Percentiles rank a stretch among this genome's conserved stretches.
These are phyloP conservation scores for Xerocomellus intermedius DNA, from an alignment of 768 basidiomycete species.

Conservation along the genomic window DNA sequence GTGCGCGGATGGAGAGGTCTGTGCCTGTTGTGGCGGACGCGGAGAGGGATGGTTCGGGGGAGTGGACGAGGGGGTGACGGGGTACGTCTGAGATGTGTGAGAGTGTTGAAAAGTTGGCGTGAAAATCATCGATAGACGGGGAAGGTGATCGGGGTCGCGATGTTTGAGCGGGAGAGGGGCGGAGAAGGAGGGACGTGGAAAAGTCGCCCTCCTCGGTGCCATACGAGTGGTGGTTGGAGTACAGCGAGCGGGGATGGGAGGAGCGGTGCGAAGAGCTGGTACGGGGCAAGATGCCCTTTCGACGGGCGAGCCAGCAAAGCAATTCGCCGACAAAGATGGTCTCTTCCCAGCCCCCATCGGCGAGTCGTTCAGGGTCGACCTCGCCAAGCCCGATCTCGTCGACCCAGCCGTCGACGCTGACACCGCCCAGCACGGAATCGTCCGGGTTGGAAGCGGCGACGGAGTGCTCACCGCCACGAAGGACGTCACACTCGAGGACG, in stretches of 20 bases:
- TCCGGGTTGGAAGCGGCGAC: conserved; percentile 27
- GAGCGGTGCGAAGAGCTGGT: not conserved
- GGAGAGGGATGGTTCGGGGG: conserved; percentile 33
- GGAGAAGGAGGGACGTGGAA: conserved; percentile 27
- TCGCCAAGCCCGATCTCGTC: conserved; percentile 62
- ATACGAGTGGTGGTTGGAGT: conserved; percentile 20
- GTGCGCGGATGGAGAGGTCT: conserved; percentile 32
- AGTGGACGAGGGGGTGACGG: conserved; percentile 32
- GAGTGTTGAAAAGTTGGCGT: conserved; percentile 10
- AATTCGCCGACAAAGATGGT: conserved; percentile 63
- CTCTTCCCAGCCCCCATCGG: conserved; percentile 64
- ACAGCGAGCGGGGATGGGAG: conserved; percentile 15
- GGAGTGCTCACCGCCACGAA: conserved; percentile 41
- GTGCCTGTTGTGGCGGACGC: conserved; percentile 34
- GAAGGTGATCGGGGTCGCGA: not conserved
- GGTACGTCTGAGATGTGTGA: conserved; percentile 31
- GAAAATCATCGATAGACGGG: not conserved
- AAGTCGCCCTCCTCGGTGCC: conserved; percentile 23
- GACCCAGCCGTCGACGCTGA: conserved; percentile 32
- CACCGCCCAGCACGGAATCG: conserved; percentile 18
- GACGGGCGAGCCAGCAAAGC: conserved; percentile 65
- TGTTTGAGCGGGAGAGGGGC: conserved; percentile 14
- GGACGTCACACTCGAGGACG: conserved; percentile 63
- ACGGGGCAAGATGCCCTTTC: conserved; percentile 35
- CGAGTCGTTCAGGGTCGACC: conserved; percentile 64